These are phyloP conservation scores for Raphanus raphanistrum DNA, from an alignment of 345 rosid species.

Conservation along the genomic window DNA sequence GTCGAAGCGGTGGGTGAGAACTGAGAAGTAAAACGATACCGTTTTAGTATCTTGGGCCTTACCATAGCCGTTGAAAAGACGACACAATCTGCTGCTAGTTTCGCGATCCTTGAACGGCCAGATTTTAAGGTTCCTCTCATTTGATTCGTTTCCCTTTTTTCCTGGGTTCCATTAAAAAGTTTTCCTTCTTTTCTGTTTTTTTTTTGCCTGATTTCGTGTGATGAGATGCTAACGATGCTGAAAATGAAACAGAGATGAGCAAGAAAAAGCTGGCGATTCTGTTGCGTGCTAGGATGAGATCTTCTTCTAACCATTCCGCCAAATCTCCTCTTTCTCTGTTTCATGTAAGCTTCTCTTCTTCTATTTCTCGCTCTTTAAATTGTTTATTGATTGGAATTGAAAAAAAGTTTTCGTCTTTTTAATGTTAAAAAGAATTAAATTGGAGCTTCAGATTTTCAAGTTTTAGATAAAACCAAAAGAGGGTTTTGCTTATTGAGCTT, in stretches of 20 bases:
- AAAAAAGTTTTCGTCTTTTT: too few relatives aligned
- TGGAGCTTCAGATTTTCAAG: too few relatives aligned
- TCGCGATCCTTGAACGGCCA: constrained; percentile 17
- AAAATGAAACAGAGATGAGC: constrained; percentile 53
- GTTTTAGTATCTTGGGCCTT: neutral
- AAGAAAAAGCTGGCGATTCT: constrained; percentile 68
- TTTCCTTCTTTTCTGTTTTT: too few relatives aligned
- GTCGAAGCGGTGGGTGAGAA: neutral
- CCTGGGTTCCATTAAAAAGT: neutral
- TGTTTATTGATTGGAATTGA: too few relatives aligned
- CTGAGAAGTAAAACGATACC: neutral
- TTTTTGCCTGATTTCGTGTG: neutral
- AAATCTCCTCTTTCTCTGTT: constrained; percentile 52
- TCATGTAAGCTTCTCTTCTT: constrained; percentile 43
- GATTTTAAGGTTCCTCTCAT: constrained; percentile 20
- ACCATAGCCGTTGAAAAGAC: constrained; percentile 7
- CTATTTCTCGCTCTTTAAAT: neutral
- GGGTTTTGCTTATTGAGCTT: too few relatives aligned
- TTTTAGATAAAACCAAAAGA: too few relatives aligned
- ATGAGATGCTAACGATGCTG: neutral
- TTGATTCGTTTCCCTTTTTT: neutral
- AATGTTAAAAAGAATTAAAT: too few relatives aligned
- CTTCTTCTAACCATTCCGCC: constrained; percentile 50
- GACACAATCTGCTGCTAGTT: neutral
- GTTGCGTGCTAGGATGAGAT: constrained; percentile 73